Evolutionary conservation across 345 rosid species (phyloP).

Genomic region (Populus davidiana): DNA sequence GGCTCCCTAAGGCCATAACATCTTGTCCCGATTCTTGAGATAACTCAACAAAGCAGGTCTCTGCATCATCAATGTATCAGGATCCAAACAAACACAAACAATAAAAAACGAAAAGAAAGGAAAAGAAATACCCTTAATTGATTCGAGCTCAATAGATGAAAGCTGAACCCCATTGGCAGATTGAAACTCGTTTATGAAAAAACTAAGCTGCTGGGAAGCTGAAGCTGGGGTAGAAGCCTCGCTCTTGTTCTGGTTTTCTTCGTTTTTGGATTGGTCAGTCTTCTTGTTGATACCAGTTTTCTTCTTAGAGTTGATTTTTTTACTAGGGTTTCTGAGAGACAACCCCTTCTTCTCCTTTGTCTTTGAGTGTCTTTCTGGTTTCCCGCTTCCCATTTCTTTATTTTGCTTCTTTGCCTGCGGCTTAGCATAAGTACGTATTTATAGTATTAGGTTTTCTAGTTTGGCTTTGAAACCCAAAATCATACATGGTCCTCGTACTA

Average conservation of each 20-base stretch:
- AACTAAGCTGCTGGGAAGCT: conserved; percentile 48
- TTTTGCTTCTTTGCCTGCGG: not conserved
- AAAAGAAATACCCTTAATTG: conserved; percentile 45
- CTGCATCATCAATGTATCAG: conserved; percentile 31
- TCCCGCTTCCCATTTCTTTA: conserved; percentile 19
- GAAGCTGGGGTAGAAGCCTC: conserved; percentile 17
- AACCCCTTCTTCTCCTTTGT: not conserved
- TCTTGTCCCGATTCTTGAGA: conserved; percentile 41
- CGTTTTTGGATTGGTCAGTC: no score
- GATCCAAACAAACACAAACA: not conserved
- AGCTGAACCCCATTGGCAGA: conserved; percentile 56
- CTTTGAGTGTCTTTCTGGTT: not conserved
- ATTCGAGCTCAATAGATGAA: conserved; percentile 68
- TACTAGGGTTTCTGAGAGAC: not conserved
- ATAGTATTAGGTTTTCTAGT: no score
- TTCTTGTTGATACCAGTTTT: not conserved
- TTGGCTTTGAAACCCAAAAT: no score
- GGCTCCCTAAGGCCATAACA: conserved; percentile 43
- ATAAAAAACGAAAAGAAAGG: not conserved
- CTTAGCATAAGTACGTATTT: no score
- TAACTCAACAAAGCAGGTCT: conserved; percentile 54
- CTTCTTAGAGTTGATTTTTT: not conserved
- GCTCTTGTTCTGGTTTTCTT: no score
- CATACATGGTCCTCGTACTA: no score
- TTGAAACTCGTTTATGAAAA: conserved; percentile 48